Conservation (phyloP, 2,329 filamentous ascomycete species). For the Colletotrichum karsti region DNA sequence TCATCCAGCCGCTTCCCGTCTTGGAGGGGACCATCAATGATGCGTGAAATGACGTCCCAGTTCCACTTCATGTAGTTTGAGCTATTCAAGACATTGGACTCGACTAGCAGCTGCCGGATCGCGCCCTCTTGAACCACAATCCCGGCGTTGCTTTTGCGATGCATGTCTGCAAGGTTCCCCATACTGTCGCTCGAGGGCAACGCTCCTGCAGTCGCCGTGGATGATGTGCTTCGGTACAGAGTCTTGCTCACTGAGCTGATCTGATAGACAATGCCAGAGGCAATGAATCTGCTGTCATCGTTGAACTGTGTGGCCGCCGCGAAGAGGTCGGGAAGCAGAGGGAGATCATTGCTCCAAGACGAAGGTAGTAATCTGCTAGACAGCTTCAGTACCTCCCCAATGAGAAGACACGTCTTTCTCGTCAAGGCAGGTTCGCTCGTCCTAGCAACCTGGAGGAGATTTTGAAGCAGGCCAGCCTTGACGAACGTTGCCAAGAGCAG, state of each 20-base stretch:
- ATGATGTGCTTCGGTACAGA: slow-evolving; percentile 77
- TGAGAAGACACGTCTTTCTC: slow-evolving; percentile 87
- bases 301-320: slow-evolving; percentile 77
- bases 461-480: slow-evolving; percentile 76
- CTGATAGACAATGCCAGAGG: slow-evolving; percentile 93
- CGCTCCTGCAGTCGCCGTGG: slow-evolving; percentile 41
- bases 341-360: slow-evolving; percentile 83
- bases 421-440: slow-evolving; percentile 75
- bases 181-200: slow-evolving; percentile 54
- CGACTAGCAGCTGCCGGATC: slow-evolving; percentile 72
- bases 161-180: slow-evolving; percentile 63
- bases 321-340: slow-evolving; percentile 88
- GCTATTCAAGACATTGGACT: slow-evolving; percentile 87
- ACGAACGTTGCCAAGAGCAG: slow-evolving; percentile 87
- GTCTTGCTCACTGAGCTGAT: slow-evolving; percentile 97
- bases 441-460: slow-evolving; percentile 70
- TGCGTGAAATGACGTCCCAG: slow-evolving; percentile 90
- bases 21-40: slow-evolving; percentile 91
- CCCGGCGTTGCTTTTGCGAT: slow-evolving; percentile 59
- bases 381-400: slow-evolving; percentile 91
- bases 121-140: slow-evolving; percentile 66
- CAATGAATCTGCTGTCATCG: slow-evolving; percentile 77
- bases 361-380: slow-evolving; percentile 86
- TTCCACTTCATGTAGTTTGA: slow-evolving; percentile 97
- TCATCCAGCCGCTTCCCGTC: slow-evolving; percentile 94